Evolutionary conservation across 768 basidiomycete species (phyloP), one percentile per base, ranked within the genome.

Genomic region (Candolleomyces aberdarensis): DNA sequence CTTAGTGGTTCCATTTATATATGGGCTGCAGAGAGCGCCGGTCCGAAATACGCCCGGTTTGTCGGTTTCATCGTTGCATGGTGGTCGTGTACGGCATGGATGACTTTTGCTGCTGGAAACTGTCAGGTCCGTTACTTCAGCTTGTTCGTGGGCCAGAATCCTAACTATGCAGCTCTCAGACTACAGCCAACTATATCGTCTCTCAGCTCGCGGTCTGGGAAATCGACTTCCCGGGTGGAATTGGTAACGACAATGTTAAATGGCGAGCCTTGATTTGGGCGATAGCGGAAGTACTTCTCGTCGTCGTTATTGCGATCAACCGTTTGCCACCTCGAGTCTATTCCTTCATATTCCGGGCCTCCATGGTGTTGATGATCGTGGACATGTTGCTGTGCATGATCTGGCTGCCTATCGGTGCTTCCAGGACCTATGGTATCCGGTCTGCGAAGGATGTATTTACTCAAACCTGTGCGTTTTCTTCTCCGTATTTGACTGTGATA

Each of bases 31-130:
- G 94, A 94, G 69, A 93, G 92, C 67, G 94, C 92, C 5, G 94
- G 94, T 2, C 87, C 87, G 5, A 92, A 91, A 65, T 87, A 92
- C 67, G 92, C 87, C 2, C 82, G 94, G 40, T 89, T 96, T 73
- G 84, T 93, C 64, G 94, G 92, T 0, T 94, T 95, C 75, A 72
- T 93, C 59, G 94, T 95, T 15, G 94, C 94, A 32, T 96, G 91
- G 90, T 96, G 94, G 94, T 80, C 91, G 14, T 88, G 87, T 60
- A 94, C 93, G 1, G 94, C 94, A n/a, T 96, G 94, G 94, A 94
- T 94, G 84, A 96, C 94, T 0, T 96, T 95, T 66, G 81, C 86
- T 44, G 94, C 94, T 9, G 85, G 89, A 29, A 95, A 93, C 69
- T 93, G 91, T 61, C 92, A 94, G 77, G 94, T 89, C 49, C 40